Evolutionary conservation across 164 flowering plant species (phyloP), one percentile per base, ranked within the genome.

Genomic region (Magnolia kwangsiensis): DNA sequence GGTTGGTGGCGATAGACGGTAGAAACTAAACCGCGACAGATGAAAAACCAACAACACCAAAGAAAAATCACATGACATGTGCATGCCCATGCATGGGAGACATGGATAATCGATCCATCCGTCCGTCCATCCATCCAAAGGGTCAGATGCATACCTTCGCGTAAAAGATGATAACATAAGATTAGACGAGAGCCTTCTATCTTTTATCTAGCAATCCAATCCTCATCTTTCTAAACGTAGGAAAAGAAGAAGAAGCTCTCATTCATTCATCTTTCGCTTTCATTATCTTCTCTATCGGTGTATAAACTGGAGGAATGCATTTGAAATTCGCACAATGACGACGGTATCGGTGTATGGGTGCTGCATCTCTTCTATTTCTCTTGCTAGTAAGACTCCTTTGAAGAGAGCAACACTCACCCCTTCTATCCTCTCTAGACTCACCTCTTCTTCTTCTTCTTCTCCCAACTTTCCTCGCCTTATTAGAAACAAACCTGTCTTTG

Each of bases 401-500:
- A 72, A 55, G 63, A 71, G 20, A 19, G 21, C 67, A 18, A 70
- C 64, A 6, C 20, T 58, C 21, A 13, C 50, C 50, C 66, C 74
- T 64, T 70, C 69, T 19, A 18, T 76, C 58, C 63, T 63, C 20
- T n/a, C 79, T 8, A n/a, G 20, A 18, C 74, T 63, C 23, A 20
- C 21, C 74, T 63, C 78, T 45, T 20, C 78, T 50, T 74, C 81
- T 45, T 11, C 82, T 29, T 75, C 81, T 27, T 18, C 66, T 14
- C 27, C 74, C 45, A 16, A 55, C 50, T 63, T 76, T 65, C 78
- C 81, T 9, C 79, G 76, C 51, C 80, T 82, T 11, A 79, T 80
- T 55, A 79, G 82, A 20, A 75, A 69, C 82, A 63, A 68, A 9
- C 84, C 84, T 1, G 82, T 82, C 23, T 77, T 79, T 69, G 84